A percentile compares a stretch with the other conserved stretches of the same genome.
phyloP scores from a whole-genome alignment of 352 stramenopile genomes.

The Pythium chondricola region DNA sequence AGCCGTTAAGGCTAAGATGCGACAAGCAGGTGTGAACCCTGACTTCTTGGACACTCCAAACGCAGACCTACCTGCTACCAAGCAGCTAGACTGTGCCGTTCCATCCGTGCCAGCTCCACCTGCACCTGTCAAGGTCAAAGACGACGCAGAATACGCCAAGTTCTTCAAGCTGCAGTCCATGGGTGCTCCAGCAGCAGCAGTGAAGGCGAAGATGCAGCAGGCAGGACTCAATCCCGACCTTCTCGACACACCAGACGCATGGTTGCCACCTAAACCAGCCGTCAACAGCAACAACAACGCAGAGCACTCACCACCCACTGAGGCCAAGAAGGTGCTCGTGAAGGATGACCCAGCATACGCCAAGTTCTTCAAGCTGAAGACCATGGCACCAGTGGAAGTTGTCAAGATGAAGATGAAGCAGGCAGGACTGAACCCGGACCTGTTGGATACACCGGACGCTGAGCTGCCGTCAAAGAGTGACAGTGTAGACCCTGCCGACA shows the following conservation, averaged over 20 bases:
- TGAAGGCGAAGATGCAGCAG: slow-evolving; percentile 58
- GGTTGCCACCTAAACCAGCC: slow-evolving; percentile 18
- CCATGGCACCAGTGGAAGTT: slow-evolving; percentile 44
- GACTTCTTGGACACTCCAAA: slow-evolving; percentile 58
- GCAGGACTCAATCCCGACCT: slow-evolving; percentile 83
- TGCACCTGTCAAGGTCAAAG: slow-evolving; percentile 28
- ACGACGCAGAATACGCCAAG: slow-evolving; percentile 54
- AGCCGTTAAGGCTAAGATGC: slow-evolving; percentile 56
- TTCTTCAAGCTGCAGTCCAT: slow-evolving; percentile 67
- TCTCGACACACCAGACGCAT: slow-evolving; percentile 54
- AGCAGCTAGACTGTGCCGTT: neutral
- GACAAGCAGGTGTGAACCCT: slow-evolving; percentile 42
- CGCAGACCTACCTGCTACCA: slow-evolving; percentile 10
- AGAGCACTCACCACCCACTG: slow-evolving; percentile 1
- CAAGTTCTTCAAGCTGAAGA: slow-evolving; percentile 72
- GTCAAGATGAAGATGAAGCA: slow-evolving; percentile 62
- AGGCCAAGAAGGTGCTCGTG: slow-evolving; percentile 27
- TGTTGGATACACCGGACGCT: slow-evolving; percentile 67
- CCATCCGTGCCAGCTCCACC: neutral
- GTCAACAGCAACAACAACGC: slow-evolving; percentile 12
- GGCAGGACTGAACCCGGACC: slow-evolving; percentile 40
- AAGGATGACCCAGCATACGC: slow-evolving; percentile 57
- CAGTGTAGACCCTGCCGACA: too few species aligned
- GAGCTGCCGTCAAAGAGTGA: slow-evolving; percentile 19
- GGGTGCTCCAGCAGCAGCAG: slow-evolving; percentile 39